Base-by-base conservation (phyloP, 441 rosid species). In the Erysimum cheiri region DNA sequence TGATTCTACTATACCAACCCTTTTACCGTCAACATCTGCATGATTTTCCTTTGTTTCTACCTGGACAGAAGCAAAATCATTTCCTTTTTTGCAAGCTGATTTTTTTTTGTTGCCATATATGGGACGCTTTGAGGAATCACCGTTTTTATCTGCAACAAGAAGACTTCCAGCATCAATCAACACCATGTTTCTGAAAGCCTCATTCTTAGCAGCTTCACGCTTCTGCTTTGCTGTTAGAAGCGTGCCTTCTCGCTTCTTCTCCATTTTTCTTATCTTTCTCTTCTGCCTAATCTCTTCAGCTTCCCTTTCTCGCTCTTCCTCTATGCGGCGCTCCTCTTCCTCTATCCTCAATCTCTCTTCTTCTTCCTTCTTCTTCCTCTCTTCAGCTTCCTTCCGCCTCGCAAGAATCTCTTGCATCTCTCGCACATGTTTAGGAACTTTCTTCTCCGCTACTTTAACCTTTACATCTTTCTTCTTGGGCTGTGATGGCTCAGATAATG, bases 401-500 rank as follows among this genome's bases (percentile, higher is more conserved):
- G 89, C 90, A 69, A 95, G 81, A 43, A 86, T 86, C 81, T 95
- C 99, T 80, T 92, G 98, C 96, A 82, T 95, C 87, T 92, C 97
- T 78, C 97, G 87, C 32, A 92, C 97, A 81, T 85, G 96, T 81
- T 89, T 95, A 9, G 98, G 88, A 68, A 92, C 12, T 80, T 87
- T 95, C 85, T 93, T 91, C 44, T 88, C 97, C 1, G 88, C 81
- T 64, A 83, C 89, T 85, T 92, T 92, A 78, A 86, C 67, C 79
- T 90, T 94, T 37, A 82, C 80, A 66, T 86, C 97, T 67, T 62
- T 80, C 82, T 88, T 94, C 71, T 89, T 89, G 6, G 81, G 19
- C 77, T 77, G 85, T 17, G 37, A 61, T 26, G 80, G 46, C 73
- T 85, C 91, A 12, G 68, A 57, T 70, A 82, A 81, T 10, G 76